phyloP scores from a whole-genome alignment of 441 rosid species.

The Bruguiera hainesii region DNA sequence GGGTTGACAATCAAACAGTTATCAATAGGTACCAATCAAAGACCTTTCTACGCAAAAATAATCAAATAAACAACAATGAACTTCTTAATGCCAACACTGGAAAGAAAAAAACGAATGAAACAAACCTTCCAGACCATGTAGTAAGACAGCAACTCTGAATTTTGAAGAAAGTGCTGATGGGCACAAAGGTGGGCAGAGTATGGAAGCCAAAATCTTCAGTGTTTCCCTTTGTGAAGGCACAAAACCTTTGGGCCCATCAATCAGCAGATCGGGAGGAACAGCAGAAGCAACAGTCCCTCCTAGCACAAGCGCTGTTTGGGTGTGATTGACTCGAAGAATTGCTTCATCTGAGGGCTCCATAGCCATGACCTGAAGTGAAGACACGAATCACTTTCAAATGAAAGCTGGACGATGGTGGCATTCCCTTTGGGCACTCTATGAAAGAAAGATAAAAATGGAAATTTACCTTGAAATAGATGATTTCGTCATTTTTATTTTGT shows the following conservation, averaged over 20 bases:
- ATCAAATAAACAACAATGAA: neutral
- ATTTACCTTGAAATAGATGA: conserved; percentile 76
- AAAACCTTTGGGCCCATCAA: conserved; percentile 43
- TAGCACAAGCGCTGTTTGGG: conserved; percentile 90
- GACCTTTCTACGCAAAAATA: too few relatives aligned
- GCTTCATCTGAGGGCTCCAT: conserved; percentile 87
- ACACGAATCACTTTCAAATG: conserved; percentile 27
- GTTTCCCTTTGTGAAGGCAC: conserved; percentile 66
- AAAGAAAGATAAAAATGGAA: conserved; percentile 7
- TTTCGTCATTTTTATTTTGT: conserved; percentile 28
- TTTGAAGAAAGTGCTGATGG: conserved; percentile 77
- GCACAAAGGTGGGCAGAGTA: conserved; percentile 79
- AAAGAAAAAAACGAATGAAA: conserved; percentile 18
- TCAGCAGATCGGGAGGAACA: conserved; percentile 72
- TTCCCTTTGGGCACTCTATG: conserved; percentile 11
- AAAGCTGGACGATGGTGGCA: conserved; percentile 17
- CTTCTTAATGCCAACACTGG: conserved; percentile 11
- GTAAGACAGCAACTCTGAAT: conserved; percentile 83
- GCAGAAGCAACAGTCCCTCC: conserved; percentile 81
- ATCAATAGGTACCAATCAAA: too few relatives aligned
- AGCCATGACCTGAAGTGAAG: conserved; percentile 60
- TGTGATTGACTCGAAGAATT: conserved; percentile 65
- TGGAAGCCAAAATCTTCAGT: conserved; percentile 65
- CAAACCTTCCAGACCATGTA: conserved; percentile 72
- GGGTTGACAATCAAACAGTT: too few relatives aligned